Base-by-base conservation (phyloP, 768 basidiomycete genomes). In the Rhodotorula kratochvilovae region DNA sequence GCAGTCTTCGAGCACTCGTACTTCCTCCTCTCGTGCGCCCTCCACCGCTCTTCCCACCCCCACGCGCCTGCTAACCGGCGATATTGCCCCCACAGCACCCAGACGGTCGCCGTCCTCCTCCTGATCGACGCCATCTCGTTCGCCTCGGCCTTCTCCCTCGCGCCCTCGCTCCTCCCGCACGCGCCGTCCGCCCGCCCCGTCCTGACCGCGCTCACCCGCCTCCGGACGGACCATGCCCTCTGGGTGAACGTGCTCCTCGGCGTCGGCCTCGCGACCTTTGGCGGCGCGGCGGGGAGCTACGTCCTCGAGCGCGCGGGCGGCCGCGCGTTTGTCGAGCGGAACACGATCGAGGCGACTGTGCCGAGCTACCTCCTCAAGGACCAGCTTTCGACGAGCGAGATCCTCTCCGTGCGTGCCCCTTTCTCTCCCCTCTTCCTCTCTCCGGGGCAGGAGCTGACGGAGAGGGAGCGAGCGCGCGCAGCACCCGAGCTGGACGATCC, bases 1-100 rank as follows among this genome's bases (percentile, higher is more conserved):
- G 58, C 58, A 59, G 56, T 59, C 36, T 73, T 73, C 19, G 72
- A 73, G 53, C 68, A 70, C 64, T 61, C 61, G 29, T 73, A 73
- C 53, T 73, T 73, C 54, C 66, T 73, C 39, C 68, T 73, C n/a
- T 64, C 65, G 72, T 73, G 27, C 36, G 72, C 23, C 33, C 25
- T 27, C 43, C 23, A 17, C n/a, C n/a, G n/a, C n/a, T 0, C 17
- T 58, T 62, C 17, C 2, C 11, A 15, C 13, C 13, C 29, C 25
- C 6, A 35, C 23, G 10, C 45, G 33, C 31, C 31, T 11, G 15
- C 29, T 23, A 6, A 51, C 5, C 23, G 21, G 13, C 58, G 0
- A 1, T 13, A 12, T 46, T 7, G 16, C n/a, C 2, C n/a, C 7
- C 23, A 19, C 54, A 59, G 51, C 51, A n/a, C 54, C 31, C 31